Conservation (phyloP, 306 rosid species). For the Prunus davidiana region DNA sequence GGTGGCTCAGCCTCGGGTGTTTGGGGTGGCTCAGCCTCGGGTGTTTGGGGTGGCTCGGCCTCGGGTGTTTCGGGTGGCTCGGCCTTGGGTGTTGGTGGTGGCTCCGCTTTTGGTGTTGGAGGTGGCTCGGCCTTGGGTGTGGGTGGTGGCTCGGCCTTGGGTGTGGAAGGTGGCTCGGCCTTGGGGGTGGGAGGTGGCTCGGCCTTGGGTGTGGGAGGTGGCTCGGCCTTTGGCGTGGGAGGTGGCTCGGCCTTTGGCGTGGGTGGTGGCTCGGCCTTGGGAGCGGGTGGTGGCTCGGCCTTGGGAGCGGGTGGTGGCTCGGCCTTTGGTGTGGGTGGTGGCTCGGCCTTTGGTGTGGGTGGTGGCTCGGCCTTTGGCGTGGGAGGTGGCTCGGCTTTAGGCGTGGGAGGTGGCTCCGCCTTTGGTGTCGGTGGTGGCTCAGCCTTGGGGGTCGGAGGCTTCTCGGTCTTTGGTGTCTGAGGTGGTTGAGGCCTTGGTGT, state of each 20-base stretch:
- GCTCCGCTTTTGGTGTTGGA: neutral
- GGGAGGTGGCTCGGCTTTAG: neutral
- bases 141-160: neutral
- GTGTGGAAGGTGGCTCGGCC: accelerated
- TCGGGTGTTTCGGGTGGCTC: neutral
- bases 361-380: constrained; percentile 7
- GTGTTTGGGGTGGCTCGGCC: too few relatives aligned
- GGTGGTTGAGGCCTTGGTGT: neutral
- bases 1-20: too few relatives aligned
- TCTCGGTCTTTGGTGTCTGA: neutral
- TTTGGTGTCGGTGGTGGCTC: neutral
- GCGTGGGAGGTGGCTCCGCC: neutral
- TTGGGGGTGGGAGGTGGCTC: neutral
- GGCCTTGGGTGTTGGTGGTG: accelerated
- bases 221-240: neutral
- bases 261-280: neutral
- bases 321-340: neutral
- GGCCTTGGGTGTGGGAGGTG: neutral
- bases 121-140: neutral
- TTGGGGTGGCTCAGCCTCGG: too few relatives aligned
- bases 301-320: neutral
- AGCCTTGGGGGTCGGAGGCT: neutral
- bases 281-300: neutral
- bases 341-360: neutral
- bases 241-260: neutral